Evolutionary conservation across 2,329 filamentous ascomycete species (phyloP).

Genomic region (Ustilaginoidea virens): DNA sequence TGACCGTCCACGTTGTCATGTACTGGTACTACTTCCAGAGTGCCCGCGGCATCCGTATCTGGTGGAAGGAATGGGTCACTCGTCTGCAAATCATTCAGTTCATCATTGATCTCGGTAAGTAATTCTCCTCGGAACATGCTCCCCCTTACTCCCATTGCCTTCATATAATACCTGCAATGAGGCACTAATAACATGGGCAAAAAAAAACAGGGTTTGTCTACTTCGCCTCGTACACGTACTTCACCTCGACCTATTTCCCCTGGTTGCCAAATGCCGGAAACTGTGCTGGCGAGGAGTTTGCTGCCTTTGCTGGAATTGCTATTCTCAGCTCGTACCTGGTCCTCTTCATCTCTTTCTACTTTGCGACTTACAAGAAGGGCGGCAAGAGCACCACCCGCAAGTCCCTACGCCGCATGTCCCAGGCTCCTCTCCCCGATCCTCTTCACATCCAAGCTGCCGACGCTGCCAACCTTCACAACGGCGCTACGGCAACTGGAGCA

Average conservation of each 20-base stretch:
- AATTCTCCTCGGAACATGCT: not conserved
- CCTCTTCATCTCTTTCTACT: slow-evolving; percentile 98
- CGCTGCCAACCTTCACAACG: slow-evolving; percentile 34
- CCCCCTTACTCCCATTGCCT: too few species aligned
- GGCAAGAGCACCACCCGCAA: slow-evolving; percentile 74
- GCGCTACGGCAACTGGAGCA: slow-evolving; percentile 36
- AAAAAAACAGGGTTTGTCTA: slow-evolving; percentile 92
- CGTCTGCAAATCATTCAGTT: slow-evolving; percentile 95
- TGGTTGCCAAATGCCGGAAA: slow-evolving; percentile 70
- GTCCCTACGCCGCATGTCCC: slow-evolving; percentile 49
- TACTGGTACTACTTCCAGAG: slow-evolving; percentile 99
- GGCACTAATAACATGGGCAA: too few species aligned
- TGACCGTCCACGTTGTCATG: slow-evolving; percentile 94
- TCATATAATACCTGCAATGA: too few species aligned
- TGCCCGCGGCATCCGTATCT: slow-evolving; percentile 84
- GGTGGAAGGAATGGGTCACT: slow-evolving; percentile 99
- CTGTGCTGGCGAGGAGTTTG: slow-evolving; percentile 94
- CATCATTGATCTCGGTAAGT: slow-evolving; percentile 83
- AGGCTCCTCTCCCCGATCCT: slow-evolving; percentile 64
- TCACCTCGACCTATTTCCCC: slow-evolving; percentile 77
- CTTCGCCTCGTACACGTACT: slow-evolving; percentile 99
- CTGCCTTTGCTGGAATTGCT: slow-evolving; percentile 78
- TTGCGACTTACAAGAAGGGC: slow-evolving; percentile 86
- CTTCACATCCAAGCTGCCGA: slow-evolving; percentile 49
- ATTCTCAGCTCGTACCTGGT: slow-evolving; percentile 92